These are phyloP conservation scores for Diaporthe ampelina DNA, from an alignment of 2,329 filamentous ascomycete genomes.

Conservation along the genomic window DNA sequence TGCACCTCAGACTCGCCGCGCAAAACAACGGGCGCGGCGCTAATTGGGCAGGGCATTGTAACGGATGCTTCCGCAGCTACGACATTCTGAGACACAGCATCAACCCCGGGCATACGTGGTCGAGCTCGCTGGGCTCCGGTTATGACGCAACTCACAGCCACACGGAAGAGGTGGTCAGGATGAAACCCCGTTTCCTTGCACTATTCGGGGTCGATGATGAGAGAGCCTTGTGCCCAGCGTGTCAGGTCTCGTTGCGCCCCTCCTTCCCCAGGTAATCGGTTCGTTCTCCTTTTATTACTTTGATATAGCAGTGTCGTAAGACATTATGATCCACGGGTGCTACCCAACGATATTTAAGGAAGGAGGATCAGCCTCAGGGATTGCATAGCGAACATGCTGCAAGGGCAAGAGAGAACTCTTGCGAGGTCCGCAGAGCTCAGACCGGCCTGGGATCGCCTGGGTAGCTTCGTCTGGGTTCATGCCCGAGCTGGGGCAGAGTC, in stretches of 20 bases:
- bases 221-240: slow-evolving; percentile 9
- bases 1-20: not conserved
- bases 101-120: slow-evolving; percentile 4
- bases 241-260: slow-evolving; percentile 9
- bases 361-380: slow-evolving; percentile 6
- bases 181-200: slow-evolving; percentile 11
- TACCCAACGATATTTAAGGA: slow-evolving; percentile 25
- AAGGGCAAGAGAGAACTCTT: slow-evolving; percentile 7
- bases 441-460: not conserved
- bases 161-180: not conserved
- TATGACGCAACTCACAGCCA: slow-evolving; percentile 28
- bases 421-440: not conserved
- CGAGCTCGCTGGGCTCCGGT: not conserved
- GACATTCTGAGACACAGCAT: slow-evolving; percentile 19
- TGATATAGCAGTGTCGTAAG: slow-evolving; percentile 1
- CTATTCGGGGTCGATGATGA: not conserved
- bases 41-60: not conserved
- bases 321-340: slow-evolving; percentile 22
- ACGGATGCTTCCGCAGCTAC: slow-evolving; percentile 30
- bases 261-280: not conserved
- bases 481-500: not conserved
- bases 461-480: not conserved
- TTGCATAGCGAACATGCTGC: slow-evolving; percentile 3
- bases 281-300: not conserved
- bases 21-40: slow-evolving; percentile 2